Base-by-base conservation (phyloP, 2,329 filamentous ascomycete genomes). In the Botrytis squamosa region DNA sequence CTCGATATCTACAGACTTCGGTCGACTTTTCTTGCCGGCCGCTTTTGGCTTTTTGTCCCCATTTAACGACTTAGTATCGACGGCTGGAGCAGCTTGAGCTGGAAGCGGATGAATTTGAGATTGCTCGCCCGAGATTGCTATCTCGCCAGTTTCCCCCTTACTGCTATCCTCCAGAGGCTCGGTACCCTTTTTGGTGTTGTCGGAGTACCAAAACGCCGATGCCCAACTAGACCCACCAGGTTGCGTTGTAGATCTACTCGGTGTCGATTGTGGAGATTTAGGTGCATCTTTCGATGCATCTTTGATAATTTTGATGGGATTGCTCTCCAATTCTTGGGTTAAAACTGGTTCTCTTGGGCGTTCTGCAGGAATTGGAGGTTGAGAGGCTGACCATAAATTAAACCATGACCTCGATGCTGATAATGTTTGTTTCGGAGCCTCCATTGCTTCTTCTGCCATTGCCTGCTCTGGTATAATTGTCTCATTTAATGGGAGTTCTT, bases 201-300 rank as follows among this genome's bases (percentile, higher is more conserved):
- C 78, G 8, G 78, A 88, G 22, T 91, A 93, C 92, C 92, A 95
- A 77, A 95, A 95, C 0, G 71, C 71, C 71, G 71, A 72, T 36
- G 91, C 92, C 93, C 93, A 95, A 0, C 91, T 92, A 0, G 92
- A 92, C 20, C 88, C 88, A 70, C 71, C 57, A 73, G 57, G 38
- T 70, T 70, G 64, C 49, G 38, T 40, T 57, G 70, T 72, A 68
- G 71, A 72, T 68, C 64, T 72, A 72, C 63, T 68, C 63, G 71
- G 40, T 62, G 63, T 62, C 38, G 65, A 46, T 25, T 36, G 16
- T 73, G 66, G 36, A 70, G 65, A 25, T 52, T 70, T 62, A 62
- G 52, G 25, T 70, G 57, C 66, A 55, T 73, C 64, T 42, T 66
- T 40, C 44, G 69, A 40, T 69, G 49, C 40, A 70, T 73, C 65